phyloP scores from a whole-genome alignment of 371 early-diverging fungal genomes.

The Nematocida sp. region DNA sequence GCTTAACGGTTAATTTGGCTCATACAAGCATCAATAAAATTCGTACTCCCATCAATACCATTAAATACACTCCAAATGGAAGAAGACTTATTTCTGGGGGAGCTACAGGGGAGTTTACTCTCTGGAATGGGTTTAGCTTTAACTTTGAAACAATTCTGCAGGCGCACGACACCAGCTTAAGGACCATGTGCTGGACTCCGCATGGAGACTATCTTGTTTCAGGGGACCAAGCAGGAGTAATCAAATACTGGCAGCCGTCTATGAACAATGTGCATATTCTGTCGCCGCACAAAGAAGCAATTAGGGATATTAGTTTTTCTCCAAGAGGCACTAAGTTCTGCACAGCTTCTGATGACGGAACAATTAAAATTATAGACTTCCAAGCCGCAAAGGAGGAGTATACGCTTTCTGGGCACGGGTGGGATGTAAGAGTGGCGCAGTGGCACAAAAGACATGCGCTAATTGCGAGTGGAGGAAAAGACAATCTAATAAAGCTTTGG shows the following conservation, averaged over 20 bases:
- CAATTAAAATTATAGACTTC: conserved; percentile 92
- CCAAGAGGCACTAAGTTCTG: conserved; percentile 87
- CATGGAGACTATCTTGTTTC: conserved; percentile 89
- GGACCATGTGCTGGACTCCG: conserved; percentile 93
- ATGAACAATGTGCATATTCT: conserved; percentile 91
- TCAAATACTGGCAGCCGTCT: conserved; percentile 98
- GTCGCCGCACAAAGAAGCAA: conserved; percentile 82
- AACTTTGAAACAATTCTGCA: conserved; percentile 98
- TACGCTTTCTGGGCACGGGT: conserved; percentile 77
- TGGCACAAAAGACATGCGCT: conserved; percentile 93
- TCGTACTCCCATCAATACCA: conserved; percentile 85
- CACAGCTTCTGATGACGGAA: conserved; percentile 89
- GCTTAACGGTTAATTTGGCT: conserved; percentile 65
- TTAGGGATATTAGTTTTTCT: conserved; percentile 78
- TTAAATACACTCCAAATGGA: conserved; percentile 96
- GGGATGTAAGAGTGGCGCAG: conserved; percentile 95
- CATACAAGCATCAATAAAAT: conserved; percentile 94
- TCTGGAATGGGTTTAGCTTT: conserved; percentile 96
- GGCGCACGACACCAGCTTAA: conserved; percentile 78
- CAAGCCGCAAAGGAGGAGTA: conserved; percentile 77
- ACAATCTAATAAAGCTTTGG: conserved; percentile 94
- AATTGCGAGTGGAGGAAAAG: conserved; percentile 93
- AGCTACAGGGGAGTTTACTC: conserved; percentile 91
- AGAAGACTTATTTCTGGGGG: conserved; percentile 90
- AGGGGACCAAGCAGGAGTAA: conserved; percentile 84